Evolutionary conservation across 306 rosid genomes (phyloP), one percentile per base, ranked within the genome.

Genomic region (Delonix regia): DNA sequence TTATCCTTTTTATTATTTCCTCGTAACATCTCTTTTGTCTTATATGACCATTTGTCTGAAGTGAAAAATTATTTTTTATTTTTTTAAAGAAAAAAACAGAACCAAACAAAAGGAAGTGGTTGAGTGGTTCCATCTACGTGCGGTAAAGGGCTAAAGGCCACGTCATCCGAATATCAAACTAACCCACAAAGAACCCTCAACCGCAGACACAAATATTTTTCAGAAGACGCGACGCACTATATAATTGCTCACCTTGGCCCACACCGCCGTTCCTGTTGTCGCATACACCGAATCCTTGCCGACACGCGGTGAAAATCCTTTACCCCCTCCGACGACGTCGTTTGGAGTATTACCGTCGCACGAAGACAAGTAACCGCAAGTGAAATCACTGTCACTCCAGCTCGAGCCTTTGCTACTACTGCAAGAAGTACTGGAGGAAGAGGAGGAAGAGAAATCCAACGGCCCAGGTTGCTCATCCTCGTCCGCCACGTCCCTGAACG

Each of bases 381-480:
- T 81, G 38, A 87, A 94, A 80, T 92, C 98, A 64, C 89, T 89
- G 44, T 91, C 96, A n/a, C 91, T 82, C 98, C 97, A 94, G 15
- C 96, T 90, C 10, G 97, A 92, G 18, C 83, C 84, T 11, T 82
- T 69, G 34, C 88, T 39, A 19, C 71, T 85, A 25, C 83, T 73
- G 15, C 82, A 57, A 1, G 86, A 79, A 11, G 69, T 79, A 9
- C 41, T 27, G 30, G 81, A 44, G 42, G 75, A 28, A 9, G 48
- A 36, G 30, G 81, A 44, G 42, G 75, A 28, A 71, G 86, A 41
- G 71, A 62, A 28, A 86, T 82, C 87, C 78, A 75, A 80, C 75
- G 87, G 82, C 8, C 78, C 83, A 48, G 73, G 70, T 24, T 69
- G 82, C 51, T 83, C 84, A 21, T 87, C 88, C 8, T 75, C 90